Evolutionary conservation across 139 green algal genomes (phyloP).

Genomic region (Coelastrella sp.): DNA sequence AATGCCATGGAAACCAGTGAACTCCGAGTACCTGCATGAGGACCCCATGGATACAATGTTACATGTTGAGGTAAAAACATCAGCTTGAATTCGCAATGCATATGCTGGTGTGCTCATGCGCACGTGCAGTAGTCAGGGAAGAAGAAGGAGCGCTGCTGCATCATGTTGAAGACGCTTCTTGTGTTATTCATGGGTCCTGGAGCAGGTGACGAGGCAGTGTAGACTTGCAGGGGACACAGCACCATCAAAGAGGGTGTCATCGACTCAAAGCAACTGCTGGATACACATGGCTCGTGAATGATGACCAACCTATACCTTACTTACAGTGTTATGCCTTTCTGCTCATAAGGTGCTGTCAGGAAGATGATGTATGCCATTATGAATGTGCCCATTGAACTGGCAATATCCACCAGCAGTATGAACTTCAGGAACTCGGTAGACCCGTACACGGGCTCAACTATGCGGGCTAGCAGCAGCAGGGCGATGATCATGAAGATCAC

Average conservation of each 20-base stretch:
- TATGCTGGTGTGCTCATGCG: too few species aligned
- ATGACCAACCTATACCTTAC: too few species aligned
- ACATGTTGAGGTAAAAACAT: not conserved
- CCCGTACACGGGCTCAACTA: conserved; percentile 91
- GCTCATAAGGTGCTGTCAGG: conserved; percentile 42
- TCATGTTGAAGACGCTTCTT: too few species aligned
- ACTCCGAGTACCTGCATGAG: conserved; percentile 69
- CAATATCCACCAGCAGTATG: conserved; percentile 72
- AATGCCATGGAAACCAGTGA: conserved; percentile 92
- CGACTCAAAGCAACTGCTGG: not conserved
- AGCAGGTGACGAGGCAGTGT: too few species aligned
- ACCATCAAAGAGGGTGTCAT: not conserved
- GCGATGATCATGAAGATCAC: conserved; percentile 65
- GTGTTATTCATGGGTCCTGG: too few species aligned
- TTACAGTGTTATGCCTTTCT: conserved; percentile 72
- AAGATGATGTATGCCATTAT: conserved; percentile 75
- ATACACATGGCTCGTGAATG: too few species aligned
- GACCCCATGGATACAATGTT: not conserved
- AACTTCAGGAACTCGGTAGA: conserved; percentile 86
- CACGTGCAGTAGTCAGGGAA: too few species aligned
- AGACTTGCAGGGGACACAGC: too few species aligned
- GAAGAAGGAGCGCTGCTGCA: too few species aligned
- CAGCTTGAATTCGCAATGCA: too few species aligned
- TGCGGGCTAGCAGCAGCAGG: conserved; percentile 76
- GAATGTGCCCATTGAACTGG: conserved; percentile 69